Percentiles rank a stretch among this genome's conserved stretches.
phyloP scores from a whole-genome alignment of 306 rosid species.

The Sesbania bispinosa region DNA sequence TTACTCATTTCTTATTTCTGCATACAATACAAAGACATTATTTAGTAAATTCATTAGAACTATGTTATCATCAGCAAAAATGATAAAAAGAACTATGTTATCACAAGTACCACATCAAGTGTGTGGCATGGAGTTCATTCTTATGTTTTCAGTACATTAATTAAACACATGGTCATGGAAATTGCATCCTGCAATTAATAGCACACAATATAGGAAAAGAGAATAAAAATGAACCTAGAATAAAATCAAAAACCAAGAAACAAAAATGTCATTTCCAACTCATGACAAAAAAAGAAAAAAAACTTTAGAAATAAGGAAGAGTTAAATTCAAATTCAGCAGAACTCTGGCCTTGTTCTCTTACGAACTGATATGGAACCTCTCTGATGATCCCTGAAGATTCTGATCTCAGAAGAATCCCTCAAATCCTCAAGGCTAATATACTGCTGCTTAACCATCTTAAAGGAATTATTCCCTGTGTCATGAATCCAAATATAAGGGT shows the following conservation, averaged over 20 bases:
- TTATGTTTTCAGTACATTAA: background rate
- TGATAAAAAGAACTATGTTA: too few relatives aligned
- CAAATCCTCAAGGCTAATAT: slow-evolving; percentile 81
- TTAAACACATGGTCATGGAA: background rate
- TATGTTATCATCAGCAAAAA: too few relatives aligned
- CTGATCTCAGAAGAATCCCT: slow-evolving; percentile 79
- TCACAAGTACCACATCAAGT: background rate
- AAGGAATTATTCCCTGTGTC: slow-evolving; percentile 68
- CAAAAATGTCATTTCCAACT: background rate
- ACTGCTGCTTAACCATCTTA: slow-evolving; percentile 93
- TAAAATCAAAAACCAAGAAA: background rate
- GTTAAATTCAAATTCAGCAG: slow-evolving; percentile 45
- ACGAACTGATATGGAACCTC: slow-evolving; percentile 70
- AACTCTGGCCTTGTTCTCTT: slow-evolving; percentile 77
- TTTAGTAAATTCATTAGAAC: background rate
- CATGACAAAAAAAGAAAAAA: slow-evolving; percentile 21
- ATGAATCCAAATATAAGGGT: slow-evolving; percentile 90
- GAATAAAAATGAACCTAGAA: background rate
- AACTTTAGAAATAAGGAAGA: background rate
- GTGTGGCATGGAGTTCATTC: background rate
- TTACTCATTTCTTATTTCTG: background rate
- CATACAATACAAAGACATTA: background rate
- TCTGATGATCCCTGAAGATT: slow-evolving; percentile 88
- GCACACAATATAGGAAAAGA: background rate
- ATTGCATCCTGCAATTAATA: background rate